Percentiles rank a stretch among this genome's conserved stretches.
Conservation (phyloP, 345 rosid genomes). For the Isatis tinctoria region DNA sequence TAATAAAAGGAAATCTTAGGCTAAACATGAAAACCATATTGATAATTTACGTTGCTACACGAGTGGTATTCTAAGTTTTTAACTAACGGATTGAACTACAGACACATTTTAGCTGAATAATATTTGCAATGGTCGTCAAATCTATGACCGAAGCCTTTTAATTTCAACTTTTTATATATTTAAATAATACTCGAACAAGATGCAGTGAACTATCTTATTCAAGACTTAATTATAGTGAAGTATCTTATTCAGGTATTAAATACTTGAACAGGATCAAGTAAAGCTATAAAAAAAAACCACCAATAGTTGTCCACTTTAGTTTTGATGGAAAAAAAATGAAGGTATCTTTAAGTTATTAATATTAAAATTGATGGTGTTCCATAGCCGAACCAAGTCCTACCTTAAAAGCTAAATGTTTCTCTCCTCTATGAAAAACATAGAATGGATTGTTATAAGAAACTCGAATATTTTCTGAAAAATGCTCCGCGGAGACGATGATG, state of each 20-base stretch:
- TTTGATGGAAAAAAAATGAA: background rate
- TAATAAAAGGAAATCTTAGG: background rate
- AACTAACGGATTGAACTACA: background rate
- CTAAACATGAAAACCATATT: background rate
- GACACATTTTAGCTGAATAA: background rate
- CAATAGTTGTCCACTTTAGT: background rate
- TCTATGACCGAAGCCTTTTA: background rate
- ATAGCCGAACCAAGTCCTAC: background rate
- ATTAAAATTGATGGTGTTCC: background rate
- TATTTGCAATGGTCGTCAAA: background rate
- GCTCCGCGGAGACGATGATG: background rate
- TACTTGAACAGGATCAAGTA: background rate
- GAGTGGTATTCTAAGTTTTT: background rate
- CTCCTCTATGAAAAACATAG: background rate
- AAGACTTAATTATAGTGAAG: background rate
- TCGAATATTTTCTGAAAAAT: background rate
- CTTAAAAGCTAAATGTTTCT: background rate
- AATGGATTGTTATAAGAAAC: background rate
- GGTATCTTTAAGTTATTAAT: background rate
- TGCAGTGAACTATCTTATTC: constrained; percentile 7
- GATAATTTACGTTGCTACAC: background rate
- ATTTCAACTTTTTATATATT: background rate
- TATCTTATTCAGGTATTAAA: background rate
- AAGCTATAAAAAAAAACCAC: background rate
- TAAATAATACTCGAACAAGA: background rate